Evolutionary conservation across 768 basidiomycete species (phyloP).

Genomic region (Leccinum subgranulosum): DNA sequence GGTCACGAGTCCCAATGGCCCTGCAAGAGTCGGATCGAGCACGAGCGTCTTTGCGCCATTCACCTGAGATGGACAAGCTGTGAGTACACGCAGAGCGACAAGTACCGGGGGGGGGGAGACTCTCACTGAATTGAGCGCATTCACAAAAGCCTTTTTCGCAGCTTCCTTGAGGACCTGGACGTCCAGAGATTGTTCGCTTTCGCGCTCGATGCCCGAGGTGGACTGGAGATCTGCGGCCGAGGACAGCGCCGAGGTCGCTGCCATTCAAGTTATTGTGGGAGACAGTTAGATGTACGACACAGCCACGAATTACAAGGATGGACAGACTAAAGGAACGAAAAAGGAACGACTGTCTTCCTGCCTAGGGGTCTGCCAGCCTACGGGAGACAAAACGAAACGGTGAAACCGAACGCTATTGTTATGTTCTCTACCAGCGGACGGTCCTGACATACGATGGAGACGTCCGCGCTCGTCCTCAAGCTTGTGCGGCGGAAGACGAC

Average conservation of each 20-base stretch:
- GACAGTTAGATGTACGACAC: too few species aligned
- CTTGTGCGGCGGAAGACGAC: slow-evolving; percentile 55
- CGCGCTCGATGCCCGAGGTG: too few species aligned
- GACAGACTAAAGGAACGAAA: too few species aligned
- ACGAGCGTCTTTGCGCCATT: slow-evolving; percentile 94
- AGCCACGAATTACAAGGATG: too few species aligned
- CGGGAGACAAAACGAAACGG: neutral
- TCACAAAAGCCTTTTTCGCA: slow-evolving; percentile 66
- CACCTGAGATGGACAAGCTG: neutral
- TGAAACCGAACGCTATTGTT: neutral
- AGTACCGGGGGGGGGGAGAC: too few species aligned
- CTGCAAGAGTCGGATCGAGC: slow-evolving; percentile 83
- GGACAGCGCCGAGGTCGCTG: too few species aligned
- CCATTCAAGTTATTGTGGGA: too few species aligned
- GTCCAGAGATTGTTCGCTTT: too few species aligned
- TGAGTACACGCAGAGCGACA: slow-evolving; percentile 2
- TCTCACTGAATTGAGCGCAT: slow-evolving; percentile 79
- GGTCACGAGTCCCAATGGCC: slow-evolving; percentile 91
- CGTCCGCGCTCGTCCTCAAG: slow-evolving; percentile 14
- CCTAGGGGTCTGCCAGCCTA: too few species aligned
- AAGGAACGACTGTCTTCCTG: too few species aligned
- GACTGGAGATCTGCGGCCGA: too few species aligned
- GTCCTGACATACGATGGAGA: slow-evolving; percentile 24
- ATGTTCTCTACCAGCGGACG: neutral
- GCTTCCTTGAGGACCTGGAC: too few species aligned